Evolutionary conservation across 2,329 filamentous ascomycete species (phyloP).

Genomic region (Aspergillus sergii): DNA sequence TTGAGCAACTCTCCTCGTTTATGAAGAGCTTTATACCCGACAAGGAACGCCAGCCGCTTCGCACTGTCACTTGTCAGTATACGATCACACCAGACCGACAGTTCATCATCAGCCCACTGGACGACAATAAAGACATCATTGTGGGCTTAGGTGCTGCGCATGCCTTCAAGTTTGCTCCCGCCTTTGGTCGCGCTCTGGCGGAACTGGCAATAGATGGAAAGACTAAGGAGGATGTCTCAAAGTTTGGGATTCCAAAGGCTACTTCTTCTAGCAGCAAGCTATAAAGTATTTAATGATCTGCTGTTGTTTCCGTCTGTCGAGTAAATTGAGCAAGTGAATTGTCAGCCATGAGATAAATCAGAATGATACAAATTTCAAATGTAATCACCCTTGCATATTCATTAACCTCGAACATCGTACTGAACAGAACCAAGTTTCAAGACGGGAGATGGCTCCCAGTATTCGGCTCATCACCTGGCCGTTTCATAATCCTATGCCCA

Average conservation of each 20-base stretch:
- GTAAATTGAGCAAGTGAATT: background rate
- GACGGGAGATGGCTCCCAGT: background rate
- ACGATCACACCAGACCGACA: slow-evolving; percentile 31
- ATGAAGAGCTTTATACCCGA: slow-evolving; percentile 13
- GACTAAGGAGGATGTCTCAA: background rate
- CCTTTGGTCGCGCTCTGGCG: background rate
- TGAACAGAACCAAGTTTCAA: background rate
- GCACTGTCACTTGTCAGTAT: slow-evolving; percentile 34
- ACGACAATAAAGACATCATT: slow-evolving; percentile 13
- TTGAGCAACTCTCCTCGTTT: slow-evolving; percentile 26
- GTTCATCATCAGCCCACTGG: slow-evolving; percentile 30
- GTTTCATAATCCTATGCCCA: background rate
- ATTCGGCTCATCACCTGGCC: background rate
- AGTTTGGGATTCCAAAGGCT: background rate
- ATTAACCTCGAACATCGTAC: background rate
- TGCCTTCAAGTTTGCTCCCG: background rate
- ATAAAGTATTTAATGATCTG: background rate
- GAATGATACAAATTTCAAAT: no score
- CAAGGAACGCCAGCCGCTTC: slow-evolving; percentile 23
- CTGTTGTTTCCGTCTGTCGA: no score
- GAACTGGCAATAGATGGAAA: background rate
- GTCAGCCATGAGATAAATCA: background rate
- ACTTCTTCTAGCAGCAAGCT: background rate
- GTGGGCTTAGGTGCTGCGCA: background rate
- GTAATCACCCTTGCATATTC: background rate